These are phyloP conservation scores for Pleurotus eryngii DNA, from an alignment of 768 basidiomycete species.

Conservation along the genomic window DNA sequence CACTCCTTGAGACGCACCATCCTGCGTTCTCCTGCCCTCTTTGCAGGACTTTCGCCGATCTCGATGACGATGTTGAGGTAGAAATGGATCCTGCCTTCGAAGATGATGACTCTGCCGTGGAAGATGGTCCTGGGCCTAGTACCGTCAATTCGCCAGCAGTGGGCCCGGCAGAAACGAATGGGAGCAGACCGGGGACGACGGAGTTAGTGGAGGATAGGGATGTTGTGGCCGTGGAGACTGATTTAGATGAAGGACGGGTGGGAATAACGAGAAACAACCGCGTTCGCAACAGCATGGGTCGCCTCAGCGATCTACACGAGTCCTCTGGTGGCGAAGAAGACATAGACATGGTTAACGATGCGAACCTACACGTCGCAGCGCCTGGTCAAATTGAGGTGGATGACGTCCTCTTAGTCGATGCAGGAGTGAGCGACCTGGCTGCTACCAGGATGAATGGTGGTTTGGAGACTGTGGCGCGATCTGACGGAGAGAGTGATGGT, in stretches of 20 bases:
- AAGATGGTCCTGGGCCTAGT: background rate
- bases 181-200: slow-evolving; percentile 13
- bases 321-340: slow-evolving; percentile 1
- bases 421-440: background rate
- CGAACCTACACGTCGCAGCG: background rate
- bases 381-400: slow-evolving; percentile 8
- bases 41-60: slow-evolving; percentile 90
- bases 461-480: background rate
- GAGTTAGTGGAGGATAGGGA: slow-evolving; percentile 16
- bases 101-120: background rate
- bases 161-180: slow-evolving; percentile 6
- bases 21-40: slow-evolving; percentile 94
- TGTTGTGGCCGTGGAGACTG: slow-evolving; percentile 32
- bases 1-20: slow-evolving; percentile 83
- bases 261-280: background rate
- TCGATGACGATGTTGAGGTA: slow-evolving; percentile 91
- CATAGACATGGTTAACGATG: slow-evolving; percentile 5
- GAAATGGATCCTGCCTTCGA: slow-evolving; percentile 25
- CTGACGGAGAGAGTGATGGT: slow-evolving; percentile 15
- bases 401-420: slow-evolving; percentile 10
- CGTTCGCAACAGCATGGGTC: slow-evolving; percentile 5
- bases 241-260: slow-evolving; percentile 30
- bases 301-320: slow-evolving; percentile 5
- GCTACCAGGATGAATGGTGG: background rate
- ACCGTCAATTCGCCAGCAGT: slow-evolving; percentile 3